These are phyloP conservation scores for Phytomonas serpens DNA, from an alignment of 208 protist genomes.

Conservation along the genomic window DNA sequence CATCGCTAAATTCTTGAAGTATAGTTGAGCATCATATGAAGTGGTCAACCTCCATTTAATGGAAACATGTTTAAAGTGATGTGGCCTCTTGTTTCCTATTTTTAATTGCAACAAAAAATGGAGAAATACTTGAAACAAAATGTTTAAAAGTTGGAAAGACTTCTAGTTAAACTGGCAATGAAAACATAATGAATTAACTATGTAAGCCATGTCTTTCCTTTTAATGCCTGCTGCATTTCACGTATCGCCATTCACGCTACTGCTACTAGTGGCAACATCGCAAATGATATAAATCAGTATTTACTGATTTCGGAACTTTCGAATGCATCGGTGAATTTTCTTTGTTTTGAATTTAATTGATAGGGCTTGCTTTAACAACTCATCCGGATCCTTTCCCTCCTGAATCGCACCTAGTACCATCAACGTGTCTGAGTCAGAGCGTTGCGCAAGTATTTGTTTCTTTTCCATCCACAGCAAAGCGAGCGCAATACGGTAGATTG, in stretches of 20 bases:
- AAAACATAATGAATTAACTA: constrained; percentile 11
- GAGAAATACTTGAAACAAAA: constrained; percentile 12
- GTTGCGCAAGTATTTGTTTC: constrained; percentile 25
- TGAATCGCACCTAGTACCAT: constrained; percentile 53
- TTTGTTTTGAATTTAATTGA: constrained; percentile 63
- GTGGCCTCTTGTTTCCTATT: neutral
- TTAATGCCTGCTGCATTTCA: neutral
- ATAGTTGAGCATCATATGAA: neutral
- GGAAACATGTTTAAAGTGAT: neutral
- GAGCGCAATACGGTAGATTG: constrained; percentile 78
- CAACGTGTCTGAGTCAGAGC: constrained; percentile 43
- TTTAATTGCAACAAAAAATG: neutral
- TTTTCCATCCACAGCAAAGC: constrained; percentile 63
- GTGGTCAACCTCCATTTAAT: neutral
- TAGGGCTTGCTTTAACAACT: constrained; percentile 45
- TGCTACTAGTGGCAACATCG: neutral
- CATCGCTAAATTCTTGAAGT: neutral
- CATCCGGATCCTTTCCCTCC: constrained; percentile 42
- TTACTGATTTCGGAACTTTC: constrained; percentile 13
- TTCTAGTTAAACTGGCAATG: constrained; percentile 1
- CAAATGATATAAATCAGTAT: neutral
- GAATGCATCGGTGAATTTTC: constrained; percentile 21
- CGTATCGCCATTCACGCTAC: neutral
- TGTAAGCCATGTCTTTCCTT: neutral
- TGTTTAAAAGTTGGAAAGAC: constrained; percentile 3